Percentiles rank a stretch among this genome's conserved stretches.
Conservation (phyloP, 345 rosid species). For the Eucalyptus coolabah region DNA sequence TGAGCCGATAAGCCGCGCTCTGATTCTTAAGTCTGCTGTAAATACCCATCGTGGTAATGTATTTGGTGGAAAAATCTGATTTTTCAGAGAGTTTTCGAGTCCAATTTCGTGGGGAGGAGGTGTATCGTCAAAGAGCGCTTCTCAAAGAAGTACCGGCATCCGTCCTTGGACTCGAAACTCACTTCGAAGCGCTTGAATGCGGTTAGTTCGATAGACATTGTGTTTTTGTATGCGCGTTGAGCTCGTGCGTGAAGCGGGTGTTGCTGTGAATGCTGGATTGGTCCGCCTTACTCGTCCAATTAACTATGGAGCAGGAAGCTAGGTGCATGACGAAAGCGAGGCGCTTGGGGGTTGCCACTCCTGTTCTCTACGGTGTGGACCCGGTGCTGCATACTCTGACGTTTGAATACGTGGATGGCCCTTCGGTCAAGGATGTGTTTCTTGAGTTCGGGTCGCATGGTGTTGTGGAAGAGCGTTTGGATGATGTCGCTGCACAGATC, state of each 20-base stretch:
- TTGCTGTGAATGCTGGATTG: background rate
- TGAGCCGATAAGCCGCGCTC: background rate
- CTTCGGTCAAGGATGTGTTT: slow-evolving; percentile 66
- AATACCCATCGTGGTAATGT: background rate
- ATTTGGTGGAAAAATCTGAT: background rate
- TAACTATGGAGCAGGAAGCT: slow-evolving; percentile 51
- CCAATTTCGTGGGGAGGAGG: slow-evolving; percentile 61
- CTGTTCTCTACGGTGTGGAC: slow-evolving; percentile 70
- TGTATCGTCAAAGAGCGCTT: slow-evolving; percentile 79
- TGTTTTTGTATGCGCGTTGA: background rate
- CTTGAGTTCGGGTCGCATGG: slow-evolving; percentile 67
- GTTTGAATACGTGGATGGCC: slow-evolving; percentile 81
- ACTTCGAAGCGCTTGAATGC: slow-evolving; percentile 84
- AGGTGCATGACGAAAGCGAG: slow-evolving; percentile 96
- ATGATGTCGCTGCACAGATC: slow-evolving; percentile 72
- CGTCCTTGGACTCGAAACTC: slow-evolving; percentile 72
- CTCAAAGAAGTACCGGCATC: slow-evolving; percentile 96
- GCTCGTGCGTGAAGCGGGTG: background rate
- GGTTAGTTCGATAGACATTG: slow-evolving; percentile 21
- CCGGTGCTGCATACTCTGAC: slow-evolving; percentile 55
- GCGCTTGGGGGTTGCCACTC: slow-evolving; percentile 73
- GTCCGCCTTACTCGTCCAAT: background rate
- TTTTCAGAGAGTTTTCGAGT: slow-evolving; percentile 73
- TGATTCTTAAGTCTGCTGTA: background rate
- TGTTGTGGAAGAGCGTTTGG: slow-evolving; percentile 50